These are phyloP conservation scores for Colletotrichum sp. DNA, from an alignment of 2,329 filamentous ascomycete genomes.

Conservation along the genomic window DNA sequence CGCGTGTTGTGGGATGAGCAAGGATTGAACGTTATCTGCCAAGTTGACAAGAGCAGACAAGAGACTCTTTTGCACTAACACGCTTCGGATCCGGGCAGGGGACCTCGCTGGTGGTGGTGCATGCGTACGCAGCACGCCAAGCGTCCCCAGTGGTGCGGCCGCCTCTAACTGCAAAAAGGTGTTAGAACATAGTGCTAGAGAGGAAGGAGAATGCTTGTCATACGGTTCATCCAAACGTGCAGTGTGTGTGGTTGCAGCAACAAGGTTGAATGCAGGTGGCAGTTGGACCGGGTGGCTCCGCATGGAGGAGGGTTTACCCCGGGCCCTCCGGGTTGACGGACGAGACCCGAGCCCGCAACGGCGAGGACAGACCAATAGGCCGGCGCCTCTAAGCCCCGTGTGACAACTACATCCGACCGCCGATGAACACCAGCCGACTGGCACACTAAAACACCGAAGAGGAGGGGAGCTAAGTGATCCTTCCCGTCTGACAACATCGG, in stretches of 20 bases:
- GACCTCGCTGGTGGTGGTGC: not conserved
- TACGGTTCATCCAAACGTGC: slow-evolving; percentile 1
- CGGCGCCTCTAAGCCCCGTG: not conserved
- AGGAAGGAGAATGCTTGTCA: not conserved
- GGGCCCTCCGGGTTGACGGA: not conserved
- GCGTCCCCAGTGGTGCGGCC: not conserved
- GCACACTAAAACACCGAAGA: not conserved
- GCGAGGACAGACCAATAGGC: not conserved
- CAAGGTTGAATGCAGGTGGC: not conserved
- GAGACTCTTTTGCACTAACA: not conserved
- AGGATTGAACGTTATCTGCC: not conserved
- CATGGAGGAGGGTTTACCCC: not conserved
- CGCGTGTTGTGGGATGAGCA: not conserved
- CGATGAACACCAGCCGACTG: not conserved
- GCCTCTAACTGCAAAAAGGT: not conserved
- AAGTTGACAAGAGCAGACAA: not conserved
- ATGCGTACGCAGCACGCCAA: not conserved
- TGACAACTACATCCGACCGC: not conserved
- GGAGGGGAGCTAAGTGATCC: slow-evolving; percentile 8
- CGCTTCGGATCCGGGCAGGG: not conserved
- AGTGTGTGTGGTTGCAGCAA: not conserved
- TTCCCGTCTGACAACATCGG: not conserved
- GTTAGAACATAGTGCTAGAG: not conserved
- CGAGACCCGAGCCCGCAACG: not conserved
- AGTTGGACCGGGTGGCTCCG: not conserved